Evolutionary conservation across 2,329 filamentous ascomycete genomes (phyloP).

Genomic region (Orbilia brochopaga): DNA sequence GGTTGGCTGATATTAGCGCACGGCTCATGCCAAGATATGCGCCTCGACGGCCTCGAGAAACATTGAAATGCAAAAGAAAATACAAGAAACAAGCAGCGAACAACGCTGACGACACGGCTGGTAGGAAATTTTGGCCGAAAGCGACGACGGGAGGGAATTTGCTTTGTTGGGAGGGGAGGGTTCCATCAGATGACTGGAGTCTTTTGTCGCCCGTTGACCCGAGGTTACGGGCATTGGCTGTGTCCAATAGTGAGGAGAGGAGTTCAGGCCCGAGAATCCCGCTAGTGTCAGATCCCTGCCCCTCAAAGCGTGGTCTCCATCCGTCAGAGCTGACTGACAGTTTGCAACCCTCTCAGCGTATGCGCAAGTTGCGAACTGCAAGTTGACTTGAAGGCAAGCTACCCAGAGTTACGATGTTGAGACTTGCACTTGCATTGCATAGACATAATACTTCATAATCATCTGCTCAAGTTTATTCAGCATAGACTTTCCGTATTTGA

Average conservation of each 20-base stretch:
- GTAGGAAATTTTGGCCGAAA: conserved; percentile 24
- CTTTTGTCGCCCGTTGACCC: conserved; percentile 17
- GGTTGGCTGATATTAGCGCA: conserved; percentile 40
- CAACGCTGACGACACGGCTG: neutral
- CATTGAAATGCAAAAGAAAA: conserved; percentile 29
- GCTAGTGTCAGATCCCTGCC: conserved; percentile 35
- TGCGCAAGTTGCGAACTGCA: neutral
- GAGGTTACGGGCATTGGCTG: conserved; percentile 11
- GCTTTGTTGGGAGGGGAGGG: neutral
- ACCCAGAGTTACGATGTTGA: neutral
- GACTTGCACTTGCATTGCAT: conserved; percentile 33
- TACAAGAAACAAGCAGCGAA: neutral
- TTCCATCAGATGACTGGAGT: conserved; percentile 41
- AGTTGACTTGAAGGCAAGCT: conserved; percentile 20
- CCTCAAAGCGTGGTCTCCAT: conserved; percentile 6
- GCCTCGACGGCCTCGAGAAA: conserved; percentile 18
- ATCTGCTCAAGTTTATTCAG: conserved; percentile 19
- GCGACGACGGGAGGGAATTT: conserved; percentile 5
- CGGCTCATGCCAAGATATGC: conserved; percentile 41
- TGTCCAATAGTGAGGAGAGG: conserved; percentile 10
- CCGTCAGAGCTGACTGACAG: neutral
- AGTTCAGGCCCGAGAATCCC: conserved; percentile 44
- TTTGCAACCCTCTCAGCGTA: neutral
- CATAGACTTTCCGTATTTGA: conserved; percentile 39
- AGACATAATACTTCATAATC: neutral